phyloP scores from a whole-genome alignment of 306 rosid genomes.

The Lagenaria siceraria region DNA sequence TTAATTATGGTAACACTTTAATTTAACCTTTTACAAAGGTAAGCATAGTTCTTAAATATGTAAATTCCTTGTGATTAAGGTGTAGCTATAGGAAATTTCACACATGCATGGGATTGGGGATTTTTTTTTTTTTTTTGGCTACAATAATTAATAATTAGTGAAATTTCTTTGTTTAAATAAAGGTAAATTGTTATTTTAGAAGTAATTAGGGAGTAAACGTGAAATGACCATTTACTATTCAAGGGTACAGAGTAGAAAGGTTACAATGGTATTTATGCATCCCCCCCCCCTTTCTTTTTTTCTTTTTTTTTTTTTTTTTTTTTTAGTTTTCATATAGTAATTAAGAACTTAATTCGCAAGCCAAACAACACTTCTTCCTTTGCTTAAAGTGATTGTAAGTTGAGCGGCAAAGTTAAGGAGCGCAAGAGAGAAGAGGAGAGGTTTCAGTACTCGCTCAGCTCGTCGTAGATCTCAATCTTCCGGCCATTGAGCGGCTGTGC shows the following conservation, averaged over 20 bases:
- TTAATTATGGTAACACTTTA: no score
- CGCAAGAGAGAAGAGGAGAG: background rate
- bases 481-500: constrained; percentile 58
- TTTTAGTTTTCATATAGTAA: background rate
- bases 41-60: no score
- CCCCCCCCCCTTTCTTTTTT: background rate
- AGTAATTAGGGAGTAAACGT: background rate
- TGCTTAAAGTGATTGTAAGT: background rate
- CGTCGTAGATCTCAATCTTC: constrained; percentile 24
- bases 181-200: no score
- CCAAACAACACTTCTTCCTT: background rate
- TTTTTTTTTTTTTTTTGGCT: no score
- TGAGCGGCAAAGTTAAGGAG: background rate
- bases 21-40: no score
- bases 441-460: background rate
- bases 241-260: background rate
- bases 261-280: background rate
- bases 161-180: no score
- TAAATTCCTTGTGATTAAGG: no score
- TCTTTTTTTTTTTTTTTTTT: background rate
- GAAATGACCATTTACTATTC: background rate
- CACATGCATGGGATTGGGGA: no score
- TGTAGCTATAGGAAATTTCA: no score
- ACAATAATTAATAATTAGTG: no score
- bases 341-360: background rate